Base-by-base conservation (phyloP, 345 rosid genomes). In the Fremontodendron californicum region DNA sequence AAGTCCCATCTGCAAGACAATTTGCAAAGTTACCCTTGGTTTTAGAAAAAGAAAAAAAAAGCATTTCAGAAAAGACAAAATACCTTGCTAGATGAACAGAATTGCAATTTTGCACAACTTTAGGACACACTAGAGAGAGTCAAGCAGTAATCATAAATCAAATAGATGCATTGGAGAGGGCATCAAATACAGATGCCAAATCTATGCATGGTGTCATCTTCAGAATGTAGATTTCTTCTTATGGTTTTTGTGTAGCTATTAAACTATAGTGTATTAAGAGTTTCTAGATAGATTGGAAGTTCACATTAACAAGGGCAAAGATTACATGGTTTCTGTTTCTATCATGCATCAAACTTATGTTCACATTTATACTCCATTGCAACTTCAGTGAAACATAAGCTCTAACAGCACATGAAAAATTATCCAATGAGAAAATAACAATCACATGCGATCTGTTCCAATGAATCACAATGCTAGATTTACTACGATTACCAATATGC, bases 1-100 rank as follows among this genome's bases (percentile, higher is more conserved):
- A 93, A 94, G 82, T 94, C 97, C 98, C 98, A 94, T 84, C 98
- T 94, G 90, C 83, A 82, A 71, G 80, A 18, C 78, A 68, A 75
- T 78, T 77, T 73, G 54, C 13, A 69, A 67, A 76, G 35, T 83
- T 45, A 70, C 57, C 13, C 73, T 60, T 19, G 4, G 45, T 48
- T 75, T 27, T 33, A 64, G 67, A 45, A 51, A 48, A 18, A 48
- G 3, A 60, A 9, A 6, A 29, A 19, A 8, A 29, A 69, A 27
- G 3, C 65, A 6, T 40, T 60, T 60, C 19, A 74, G 40, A 60
- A 43, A 42, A 27, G 7, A 8, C 19, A 71, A 15, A 43, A 72
- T 51, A 19, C 46, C 11, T 66, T 27, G 42, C 43, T 76, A 39
- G 49, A 63, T 63, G 10, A 70, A 37, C 25, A 64, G 46, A 77